A percentile compares a stretch with the other conserved stretches of the same genome.
Conservation (phyloP, 2,329 filamentous ascomycete genomes). For the Phoma sp. region DNA sequence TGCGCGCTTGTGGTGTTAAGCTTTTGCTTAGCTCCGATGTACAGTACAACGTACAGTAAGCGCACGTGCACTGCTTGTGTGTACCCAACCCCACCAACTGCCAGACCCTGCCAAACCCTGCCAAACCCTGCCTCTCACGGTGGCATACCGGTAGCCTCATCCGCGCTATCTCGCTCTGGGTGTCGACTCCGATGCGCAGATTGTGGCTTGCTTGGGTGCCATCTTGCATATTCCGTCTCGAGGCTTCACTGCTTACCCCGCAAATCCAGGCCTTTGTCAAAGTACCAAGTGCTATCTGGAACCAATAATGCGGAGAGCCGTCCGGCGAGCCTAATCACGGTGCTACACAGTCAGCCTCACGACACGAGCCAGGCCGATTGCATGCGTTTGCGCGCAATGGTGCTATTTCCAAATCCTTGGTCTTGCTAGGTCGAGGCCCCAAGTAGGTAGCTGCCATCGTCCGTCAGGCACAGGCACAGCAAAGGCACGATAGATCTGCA, state of each 20-base stretch:
- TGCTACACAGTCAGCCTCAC: not conserved
- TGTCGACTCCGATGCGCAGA: not conserved
- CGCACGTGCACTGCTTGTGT: not conserved
- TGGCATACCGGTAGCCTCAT: not conserved
- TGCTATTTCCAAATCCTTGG: not conserved
- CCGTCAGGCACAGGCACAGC: no score
- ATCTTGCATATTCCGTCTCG: not conserved
- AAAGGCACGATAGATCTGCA: not conserved
- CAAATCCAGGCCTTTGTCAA: conserved; percentile 6
- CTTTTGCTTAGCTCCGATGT: conserved; percentile 1
- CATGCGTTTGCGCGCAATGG: not conserved
- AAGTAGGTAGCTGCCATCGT: no score
- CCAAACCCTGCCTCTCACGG: no score
- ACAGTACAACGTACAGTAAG: no score
- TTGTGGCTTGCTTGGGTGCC: conserved; percentile 4
- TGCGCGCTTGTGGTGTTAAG: conserved; percentile 12
- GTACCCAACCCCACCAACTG: not conserved
- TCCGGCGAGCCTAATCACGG: not conserved
- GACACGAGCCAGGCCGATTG: not conserved
- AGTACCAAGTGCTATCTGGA: not conserved
- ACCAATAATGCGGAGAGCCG: not conserved
- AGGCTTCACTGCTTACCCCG: not conserved
- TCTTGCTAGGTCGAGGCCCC: not conserved
- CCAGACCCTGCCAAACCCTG: no score
- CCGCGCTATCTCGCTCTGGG: not conserved